phyloP scores from a whole-genome alignment of 2,329 filamentous ascomycete genomes.

The Coccinonectria pachysandricola region DNA sequence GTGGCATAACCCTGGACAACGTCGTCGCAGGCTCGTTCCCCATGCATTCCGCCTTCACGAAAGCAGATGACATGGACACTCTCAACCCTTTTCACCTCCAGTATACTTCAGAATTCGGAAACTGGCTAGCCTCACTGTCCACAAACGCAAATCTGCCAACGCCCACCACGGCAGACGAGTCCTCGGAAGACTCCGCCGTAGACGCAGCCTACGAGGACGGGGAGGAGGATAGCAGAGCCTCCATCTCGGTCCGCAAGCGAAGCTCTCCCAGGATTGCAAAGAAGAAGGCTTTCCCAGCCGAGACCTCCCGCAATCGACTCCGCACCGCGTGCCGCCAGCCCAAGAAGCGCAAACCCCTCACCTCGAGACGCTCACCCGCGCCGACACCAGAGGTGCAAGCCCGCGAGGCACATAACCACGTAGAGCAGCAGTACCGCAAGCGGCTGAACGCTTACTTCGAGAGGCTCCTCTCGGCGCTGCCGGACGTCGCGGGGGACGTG shows the following conservation, averaged over 20 bases:
- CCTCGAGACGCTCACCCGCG: conserved; percentile 10
- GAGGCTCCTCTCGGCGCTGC: conserved; percentile 30
- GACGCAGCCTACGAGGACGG: conserved; percentile 8
- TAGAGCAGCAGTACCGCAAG: conserved; percentile 39
- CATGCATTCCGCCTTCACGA: too few relatives aligned
- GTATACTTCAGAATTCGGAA: too few relatives aligned
- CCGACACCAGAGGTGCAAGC: conserved; percentile 16
- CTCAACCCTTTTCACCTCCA: too few relatives aligned
- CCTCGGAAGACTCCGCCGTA: conserved; percentile 10
- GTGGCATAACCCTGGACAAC: too few relatives aligned
- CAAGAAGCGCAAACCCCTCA: conserved; percentile 12
- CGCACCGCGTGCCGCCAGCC: conserved; percentile 17
- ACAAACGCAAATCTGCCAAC: conserved; percentile 14
- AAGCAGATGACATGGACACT: too few relatives aligned
- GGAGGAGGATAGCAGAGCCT: too few relatives aligned
- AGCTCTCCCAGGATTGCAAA: too few relatives aligned
- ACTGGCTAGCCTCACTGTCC: too few relatives aligned
- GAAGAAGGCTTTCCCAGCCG: too few relatives aligned
- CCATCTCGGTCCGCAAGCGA: too few relatives aligned
- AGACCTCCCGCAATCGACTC: too few relatives aligned
- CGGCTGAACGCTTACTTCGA: conserved; percentile 36
- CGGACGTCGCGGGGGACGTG: conserved; percentile 19
- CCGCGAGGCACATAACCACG: conserved; percentile 31
- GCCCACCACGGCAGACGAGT: conserved; percentile 15
- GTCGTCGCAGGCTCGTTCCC: too few relatives aligned